phyloP scores from a whole-genome alignment of 2,329 filamentous ascomycete genomes.

The Ophiosphaerella herpotricha region DNA sequence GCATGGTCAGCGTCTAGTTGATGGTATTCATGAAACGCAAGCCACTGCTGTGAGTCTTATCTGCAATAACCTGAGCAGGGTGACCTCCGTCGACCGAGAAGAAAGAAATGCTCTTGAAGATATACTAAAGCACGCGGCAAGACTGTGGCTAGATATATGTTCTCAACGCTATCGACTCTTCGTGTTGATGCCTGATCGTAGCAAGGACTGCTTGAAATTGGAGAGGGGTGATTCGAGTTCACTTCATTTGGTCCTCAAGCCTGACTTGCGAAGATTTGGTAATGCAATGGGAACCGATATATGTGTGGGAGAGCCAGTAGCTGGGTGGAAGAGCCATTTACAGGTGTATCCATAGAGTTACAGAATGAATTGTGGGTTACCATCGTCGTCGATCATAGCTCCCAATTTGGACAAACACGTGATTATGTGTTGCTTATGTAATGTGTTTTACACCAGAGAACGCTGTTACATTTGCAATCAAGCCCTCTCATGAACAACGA shows the following conservation, averaged over 20 bases:
- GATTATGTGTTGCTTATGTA: conserved; percentile 7
- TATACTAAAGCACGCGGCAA: background rate
- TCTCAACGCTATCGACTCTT: background rate
- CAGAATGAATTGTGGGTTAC: no score
- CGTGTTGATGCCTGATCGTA: background rate
- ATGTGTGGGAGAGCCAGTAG: background rate
- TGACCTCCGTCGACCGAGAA: background rate
- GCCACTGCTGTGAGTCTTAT: background rate
- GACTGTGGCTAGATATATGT: background rate
- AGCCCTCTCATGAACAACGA: background rate
- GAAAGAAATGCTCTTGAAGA: background rate
- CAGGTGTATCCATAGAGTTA: background rate
- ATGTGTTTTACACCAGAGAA: background rate
- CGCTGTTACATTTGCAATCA: background rate
- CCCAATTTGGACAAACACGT: background rate
- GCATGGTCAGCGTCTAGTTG: background rate
- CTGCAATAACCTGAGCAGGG: background rate
- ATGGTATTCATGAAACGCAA: background rate
- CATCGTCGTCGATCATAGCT: no score
- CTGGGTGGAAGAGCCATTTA: background rate
- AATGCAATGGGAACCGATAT: background rate
- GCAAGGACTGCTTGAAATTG: background rate
- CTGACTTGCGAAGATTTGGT: background rate
- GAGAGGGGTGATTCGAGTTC: background rate
- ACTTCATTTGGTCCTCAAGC: background rate